Evolutionary conservation across 2,329 filamentous ascomycete species (phyloP).

Genomic region (Verticillium isaacii): DNA sequence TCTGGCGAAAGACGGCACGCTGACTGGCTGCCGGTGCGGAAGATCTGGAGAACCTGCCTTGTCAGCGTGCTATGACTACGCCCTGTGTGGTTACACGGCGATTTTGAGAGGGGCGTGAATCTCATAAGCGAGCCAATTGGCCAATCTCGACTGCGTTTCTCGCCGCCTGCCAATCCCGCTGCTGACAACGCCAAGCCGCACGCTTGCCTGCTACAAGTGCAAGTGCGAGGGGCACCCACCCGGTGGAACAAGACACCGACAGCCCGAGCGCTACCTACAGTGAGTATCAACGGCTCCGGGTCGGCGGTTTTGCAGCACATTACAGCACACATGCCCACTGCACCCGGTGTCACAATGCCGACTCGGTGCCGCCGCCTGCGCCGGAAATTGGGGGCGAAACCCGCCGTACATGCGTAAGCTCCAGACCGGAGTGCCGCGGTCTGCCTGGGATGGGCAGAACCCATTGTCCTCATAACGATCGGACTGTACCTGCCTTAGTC

Average conservation of each 20-base stretch:
- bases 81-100: not conserved
- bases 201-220: not conserved
- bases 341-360: not conserved
- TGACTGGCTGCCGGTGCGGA: not conserved
- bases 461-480: no score
- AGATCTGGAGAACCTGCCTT: not conserved
- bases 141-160: not conserved
- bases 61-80: not conserved
- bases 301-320: not conserved
- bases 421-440: not conserved
- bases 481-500: not conserved
- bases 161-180: not conserved
- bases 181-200: not conserved
- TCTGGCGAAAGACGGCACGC: not conserved
- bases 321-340: not conserved
- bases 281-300: not conserved
- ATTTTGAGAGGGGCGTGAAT: not conserved
- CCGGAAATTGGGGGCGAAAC: not conserved
- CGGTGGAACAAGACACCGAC: no score
- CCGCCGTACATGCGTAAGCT: not conserved
- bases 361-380: not conserved
- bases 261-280: not conserved
- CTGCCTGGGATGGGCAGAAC: no score
- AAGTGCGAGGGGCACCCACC: not conserved
- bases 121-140: slow-evolving; percentile 5